A percentile compares a stretch with the other conserved stretches of the same genome.
Evolutionary conservation across 306 rosid species (phyloP).

Genomic region (Hippophae tibetana): DNA sequence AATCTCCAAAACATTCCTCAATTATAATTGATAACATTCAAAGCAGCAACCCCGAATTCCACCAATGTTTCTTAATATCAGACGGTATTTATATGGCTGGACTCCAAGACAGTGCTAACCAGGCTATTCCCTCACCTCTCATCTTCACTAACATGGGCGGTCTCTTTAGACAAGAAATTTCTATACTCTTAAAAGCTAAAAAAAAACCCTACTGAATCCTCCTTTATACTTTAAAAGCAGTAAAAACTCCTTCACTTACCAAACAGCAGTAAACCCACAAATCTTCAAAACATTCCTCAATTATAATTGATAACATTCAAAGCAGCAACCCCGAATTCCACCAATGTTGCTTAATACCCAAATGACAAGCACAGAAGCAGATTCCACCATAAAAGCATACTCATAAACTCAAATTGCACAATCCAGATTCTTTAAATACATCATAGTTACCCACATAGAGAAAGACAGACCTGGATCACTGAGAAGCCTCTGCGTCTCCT

Average conservation of each 20-base stretch:
- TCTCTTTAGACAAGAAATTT: too few relatives aligned
- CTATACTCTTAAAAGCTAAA: too few relatives aligned
- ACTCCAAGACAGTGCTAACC: too few relatives aligned
- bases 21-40: neutral
- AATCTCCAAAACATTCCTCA: neutral
- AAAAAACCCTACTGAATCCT: neutral
- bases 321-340: neutral
- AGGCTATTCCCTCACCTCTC: too few relatives aligned
- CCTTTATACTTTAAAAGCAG: neutral
- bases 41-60: neutral
- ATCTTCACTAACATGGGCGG: too few relatives aligned
- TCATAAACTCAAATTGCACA: neutral
- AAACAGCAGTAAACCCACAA: neutral
- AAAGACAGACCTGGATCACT: slow-evolving; percentile 26
- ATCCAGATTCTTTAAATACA: neutral
- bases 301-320: neutral
- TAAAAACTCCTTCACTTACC: neutral
- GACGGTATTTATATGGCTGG: too few relatives aligned
- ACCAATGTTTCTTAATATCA: neutral
- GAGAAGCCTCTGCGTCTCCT: slow-evolving; percentile 38
- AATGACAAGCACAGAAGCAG: neutral
- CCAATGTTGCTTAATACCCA: neutral
- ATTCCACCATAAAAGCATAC: neutral
- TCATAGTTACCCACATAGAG: neutral
- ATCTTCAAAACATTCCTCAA: neutral